Evolutionary conservation across 2,329 filamentous ascomycete species (phyloP).

Genomic region (Fragosphaeria purpurea): DNA sequence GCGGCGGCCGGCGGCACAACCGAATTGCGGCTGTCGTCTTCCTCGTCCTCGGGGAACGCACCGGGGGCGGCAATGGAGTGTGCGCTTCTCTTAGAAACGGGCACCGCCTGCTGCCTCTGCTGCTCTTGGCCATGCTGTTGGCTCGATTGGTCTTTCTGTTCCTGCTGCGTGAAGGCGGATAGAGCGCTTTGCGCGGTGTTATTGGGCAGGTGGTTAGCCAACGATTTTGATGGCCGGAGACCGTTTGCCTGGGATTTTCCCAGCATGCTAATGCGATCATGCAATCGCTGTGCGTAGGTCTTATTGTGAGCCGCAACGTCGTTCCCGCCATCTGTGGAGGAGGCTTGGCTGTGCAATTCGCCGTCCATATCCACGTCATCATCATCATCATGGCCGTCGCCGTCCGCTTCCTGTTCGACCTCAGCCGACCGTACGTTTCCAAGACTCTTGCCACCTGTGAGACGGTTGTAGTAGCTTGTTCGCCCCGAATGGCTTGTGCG

Average conservation of each 20-base stretch:
- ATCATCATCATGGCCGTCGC: constrained; percentile 37
- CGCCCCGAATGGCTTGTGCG: constrained; percentile 66
- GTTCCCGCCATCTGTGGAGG: constrained; percentile 35
- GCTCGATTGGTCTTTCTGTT: constrained; percentile 24
- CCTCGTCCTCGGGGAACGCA: constrained; percentile 40
- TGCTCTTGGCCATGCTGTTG: constrained; percentile 15
- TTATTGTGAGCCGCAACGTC: constrained; percentile 60
- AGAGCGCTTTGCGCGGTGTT: constrained; percentile 21
- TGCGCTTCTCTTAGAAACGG: constrained; percentile 3
- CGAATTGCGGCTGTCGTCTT: constrained; percentile 53
- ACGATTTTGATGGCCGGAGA: constrained; percentile 37
- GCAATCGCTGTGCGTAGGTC: constrained; percentile 84
- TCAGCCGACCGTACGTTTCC: constrained; percentile 32
- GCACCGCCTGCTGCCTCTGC: constrained; percentile 1
- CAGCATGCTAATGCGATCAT: constrained; percentile 78
- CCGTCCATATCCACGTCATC: constrained; percentile 43
- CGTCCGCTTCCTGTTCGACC: constrained; percentile 27
- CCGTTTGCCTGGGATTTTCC: constrained; percentile 46
- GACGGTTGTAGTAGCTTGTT: constrained; percentile 63
- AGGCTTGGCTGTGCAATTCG: constrained; percentile 26
- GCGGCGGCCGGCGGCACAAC: constrained; percentile 41
- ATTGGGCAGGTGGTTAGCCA: constrained; percentile 27
- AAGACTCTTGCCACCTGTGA: constrained; percentile 64
- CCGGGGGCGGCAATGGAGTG: constrained; percentile 36
- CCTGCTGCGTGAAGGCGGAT: constrained; percentile 19